Conservation (phyloP, 441 rosid species). For the Adansonia rubrostipa region DNA sequence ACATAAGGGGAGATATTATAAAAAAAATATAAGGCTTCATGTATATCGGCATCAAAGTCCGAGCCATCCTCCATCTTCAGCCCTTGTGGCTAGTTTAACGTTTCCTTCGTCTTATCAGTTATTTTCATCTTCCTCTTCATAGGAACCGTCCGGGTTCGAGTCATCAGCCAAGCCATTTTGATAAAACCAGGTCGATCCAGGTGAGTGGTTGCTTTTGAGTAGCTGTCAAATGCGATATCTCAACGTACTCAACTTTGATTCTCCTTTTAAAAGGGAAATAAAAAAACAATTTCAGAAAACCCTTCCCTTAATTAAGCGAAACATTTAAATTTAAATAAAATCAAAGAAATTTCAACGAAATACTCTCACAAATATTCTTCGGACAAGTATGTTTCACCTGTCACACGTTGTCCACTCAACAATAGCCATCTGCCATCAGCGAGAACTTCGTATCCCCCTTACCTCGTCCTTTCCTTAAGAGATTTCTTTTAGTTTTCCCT, state of each 20-base stretch:
- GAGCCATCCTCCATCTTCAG: too few relatives aligned
- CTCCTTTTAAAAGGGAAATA: conserved; percentile 12
- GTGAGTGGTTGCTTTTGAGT: conserved; percentile 14
- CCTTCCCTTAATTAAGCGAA: not conserved
- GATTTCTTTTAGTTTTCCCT: not conserved
- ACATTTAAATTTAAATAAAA: not conserved
- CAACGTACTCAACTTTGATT: conserved; percentile 39
- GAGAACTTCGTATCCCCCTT: conserved; percentile 24
- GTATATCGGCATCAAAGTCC: too few relatives aligned
- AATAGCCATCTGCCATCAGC: conserved; percentile 34
- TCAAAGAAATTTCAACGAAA: not conserved
- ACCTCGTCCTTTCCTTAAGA: conserved; percentile 22
- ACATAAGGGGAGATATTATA: too few relatives aligned
- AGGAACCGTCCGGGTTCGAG: not conserved
- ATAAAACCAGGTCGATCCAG: conserved; percentile 32
- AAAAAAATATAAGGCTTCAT: too few relatives aligned
- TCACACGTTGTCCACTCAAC: conserved; percentile 35
- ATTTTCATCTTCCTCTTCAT: not conserved
- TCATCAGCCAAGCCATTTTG: conserved; percentile 23
- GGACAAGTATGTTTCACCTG: conserved; percentile 37
- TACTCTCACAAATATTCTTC: not conserved
- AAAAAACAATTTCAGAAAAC: not conserved
- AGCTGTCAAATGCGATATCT: conserved; percentile 23
- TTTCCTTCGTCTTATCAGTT: not conserved
- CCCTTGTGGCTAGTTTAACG: too few relatives aligned